Evolutionary conservation across 2,329 filamentous ascomycete species (phyloP).

Genomic region (Penicillium griseofulvum): DNA sequence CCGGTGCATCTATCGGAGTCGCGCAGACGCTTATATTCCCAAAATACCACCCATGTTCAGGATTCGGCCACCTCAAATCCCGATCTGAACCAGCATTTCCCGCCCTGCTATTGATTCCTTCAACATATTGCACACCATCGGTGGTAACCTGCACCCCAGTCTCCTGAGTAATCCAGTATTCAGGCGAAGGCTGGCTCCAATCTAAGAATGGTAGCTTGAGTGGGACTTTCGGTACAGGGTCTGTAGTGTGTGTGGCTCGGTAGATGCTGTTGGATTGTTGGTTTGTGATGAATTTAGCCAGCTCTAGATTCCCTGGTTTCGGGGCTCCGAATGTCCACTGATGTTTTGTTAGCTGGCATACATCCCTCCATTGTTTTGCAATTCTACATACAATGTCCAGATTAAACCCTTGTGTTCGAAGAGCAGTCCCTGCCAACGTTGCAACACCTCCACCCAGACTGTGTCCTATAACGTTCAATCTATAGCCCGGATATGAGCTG

Average conservation of each 20-base stretch:
- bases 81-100: background rate
- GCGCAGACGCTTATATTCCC: background rate
- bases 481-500: background rate
- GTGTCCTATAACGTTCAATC: background rate
- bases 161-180: conserved; percentile 1
- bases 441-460: background rate
- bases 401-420: background rate
- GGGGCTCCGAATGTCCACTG: conserved; percentile 3
- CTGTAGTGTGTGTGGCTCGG: background rate
- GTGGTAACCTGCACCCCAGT: background rate
- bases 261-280: conserved; percentile 1
- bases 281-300: conserved; percentile 2
- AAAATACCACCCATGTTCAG: conserved; percentile 5
- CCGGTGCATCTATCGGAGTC: background rate
- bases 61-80: background rate
- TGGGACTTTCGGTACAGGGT: background rate
- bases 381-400: background rate
- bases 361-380: background rate
- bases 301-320: background rate
- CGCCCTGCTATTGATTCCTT: background rate
- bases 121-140: background rate
- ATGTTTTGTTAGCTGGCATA: background rate
- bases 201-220: background rate
- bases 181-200: conserved; percentile 3
- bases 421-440: background rate